These are phyloP conservation scores for Amanita thiersii DNA, from an alignment of 768 basidiomycete genomes.

Conservation along the genomic window DNA sequence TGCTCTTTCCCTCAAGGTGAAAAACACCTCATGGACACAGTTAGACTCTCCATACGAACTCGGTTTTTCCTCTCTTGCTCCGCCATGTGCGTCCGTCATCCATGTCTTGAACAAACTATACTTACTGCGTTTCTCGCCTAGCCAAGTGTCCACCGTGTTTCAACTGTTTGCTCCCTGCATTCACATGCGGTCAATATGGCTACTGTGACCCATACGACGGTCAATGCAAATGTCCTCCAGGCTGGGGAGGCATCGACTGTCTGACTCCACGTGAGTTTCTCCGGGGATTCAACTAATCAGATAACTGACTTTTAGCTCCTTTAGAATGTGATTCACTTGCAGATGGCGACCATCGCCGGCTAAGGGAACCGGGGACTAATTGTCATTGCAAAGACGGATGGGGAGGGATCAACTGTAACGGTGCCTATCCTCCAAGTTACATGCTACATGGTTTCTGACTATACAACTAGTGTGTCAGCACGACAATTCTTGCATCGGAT, in stretches of 20 bases:
- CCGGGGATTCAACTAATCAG: background rate
- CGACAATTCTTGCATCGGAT: conserved; percentile 70
- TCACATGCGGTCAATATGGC: conserved; percentile 89
- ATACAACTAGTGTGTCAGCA: conserved; percentile 67
- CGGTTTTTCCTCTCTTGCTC: conserved; percentile 15
- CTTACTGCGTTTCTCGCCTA: conserved; percentile 13
- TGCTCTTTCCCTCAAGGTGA: no score
- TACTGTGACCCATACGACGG: conserved; percentile 88
- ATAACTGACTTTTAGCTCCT: conserved; percentile 8
- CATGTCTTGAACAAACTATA: no score
- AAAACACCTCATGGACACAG: no score
- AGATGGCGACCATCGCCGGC: conserved; percentile 78
- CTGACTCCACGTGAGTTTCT: conserved; percentile 71
- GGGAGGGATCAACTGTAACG: conserved; percentile 97
- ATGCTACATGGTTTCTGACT: conserved; percentile 1
- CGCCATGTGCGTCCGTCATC: conserved; percentile 12
- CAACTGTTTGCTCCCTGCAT: conserved; percentile 90
- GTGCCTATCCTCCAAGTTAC: conserved; percentile 26
- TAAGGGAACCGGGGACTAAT: conserved; percentile 63
- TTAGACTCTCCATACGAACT: no score
- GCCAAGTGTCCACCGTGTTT: conserved; percentile 84
- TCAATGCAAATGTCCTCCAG: conserved; percentile 92
- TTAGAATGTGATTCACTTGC: conserved; percentile 91
- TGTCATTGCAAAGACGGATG: conserved; percentile 95
- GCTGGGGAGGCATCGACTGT: conserved; percentile 98